Percentiles rank a stretch among this genome's conserved stretches.
These are phyloP conservation scores for Maudiozyma humilis DNA, from an alignment of 1,139 yeast genomes.

Conservation along the genomic window DNA sequence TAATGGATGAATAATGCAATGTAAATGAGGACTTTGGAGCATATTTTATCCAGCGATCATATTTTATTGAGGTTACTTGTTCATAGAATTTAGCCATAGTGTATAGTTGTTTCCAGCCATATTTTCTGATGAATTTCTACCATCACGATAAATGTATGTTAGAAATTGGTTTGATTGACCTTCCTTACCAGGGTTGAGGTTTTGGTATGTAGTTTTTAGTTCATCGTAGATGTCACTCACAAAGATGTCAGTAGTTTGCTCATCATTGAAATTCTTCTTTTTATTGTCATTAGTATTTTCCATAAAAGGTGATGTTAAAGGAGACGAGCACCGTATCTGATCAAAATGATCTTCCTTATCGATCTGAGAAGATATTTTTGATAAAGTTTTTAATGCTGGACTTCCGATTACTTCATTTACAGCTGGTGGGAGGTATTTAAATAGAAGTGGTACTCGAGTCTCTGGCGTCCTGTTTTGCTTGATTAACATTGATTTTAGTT, in stretches of 20 bases:
- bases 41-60: neutral
- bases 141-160: neutral
- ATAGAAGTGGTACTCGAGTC: neutral
- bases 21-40: too few species aligned
- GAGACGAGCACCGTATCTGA: neutral
- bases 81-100: constrained; percentile 21
- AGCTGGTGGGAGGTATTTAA: neutral
- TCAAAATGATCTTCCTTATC: neutral
- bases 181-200: neutral
- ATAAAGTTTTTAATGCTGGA: neutral
- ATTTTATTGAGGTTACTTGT: neutral
- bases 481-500: neutral
- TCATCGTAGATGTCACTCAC: neutral
- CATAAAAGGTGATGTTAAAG: neutral
- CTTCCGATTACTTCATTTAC: neutral
- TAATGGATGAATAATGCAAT: too few species aligned
- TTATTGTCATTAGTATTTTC: neutral
- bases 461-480: too few species aligned
- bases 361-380: neutral
- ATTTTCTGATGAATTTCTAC: constrained; percentile 12
- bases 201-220: neutral
- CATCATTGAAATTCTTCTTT: neutral
- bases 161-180: neutral
- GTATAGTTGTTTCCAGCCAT: constrained; percentile 26
- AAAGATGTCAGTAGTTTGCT: neutral